Conservation (phyloP, 2,329 filamentous ascomycete species). For the Aspergillus ibericus region DNA sequence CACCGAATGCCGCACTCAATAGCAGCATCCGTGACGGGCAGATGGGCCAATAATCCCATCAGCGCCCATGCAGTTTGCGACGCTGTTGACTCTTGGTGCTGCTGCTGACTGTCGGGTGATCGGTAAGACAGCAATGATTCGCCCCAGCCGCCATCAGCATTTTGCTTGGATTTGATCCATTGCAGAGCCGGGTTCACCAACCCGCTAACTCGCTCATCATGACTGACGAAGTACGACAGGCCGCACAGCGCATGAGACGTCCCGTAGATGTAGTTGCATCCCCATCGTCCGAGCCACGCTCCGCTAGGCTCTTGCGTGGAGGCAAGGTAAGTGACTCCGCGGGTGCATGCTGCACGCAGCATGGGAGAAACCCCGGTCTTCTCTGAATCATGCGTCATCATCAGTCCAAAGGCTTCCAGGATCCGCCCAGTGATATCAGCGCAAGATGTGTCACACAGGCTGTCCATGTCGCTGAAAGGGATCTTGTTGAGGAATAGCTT, state of each 20-base stretch:
- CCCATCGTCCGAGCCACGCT: conserved; percentile 37
- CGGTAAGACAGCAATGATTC: conserved; percentile 27
- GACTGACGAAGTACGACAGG: conserved; percentile 20
- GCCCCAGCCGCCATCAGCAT: conserved; percentile 36
- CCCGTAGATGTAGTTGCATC: conserved; percentile 37
- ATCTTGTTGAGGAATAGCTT: conserved; percentile 35
- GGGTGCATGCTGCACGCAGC: conserved; percentile 10
- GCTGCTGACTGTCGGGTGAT: conserved; percentile 10
- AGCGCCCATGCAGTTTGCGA: conserved; percentile 38
- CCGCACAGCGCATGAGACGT: conserved; percentile 35
- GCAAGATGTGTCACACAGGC: conserved; percentile 34
- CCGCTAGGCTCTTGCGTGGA: conserved; percentile 27
- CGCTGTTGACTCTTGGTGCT: conserved; percentile 23
- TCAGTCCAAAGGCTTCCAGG: conserved; percentile 31
- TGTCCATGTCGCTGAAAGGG: conserved; percentile 40
- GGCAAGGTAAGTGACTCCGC: conserved; percentile 27
- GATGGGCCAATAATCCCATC: conserved; percentile 26
- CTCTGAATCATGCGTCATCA: conserved; percentile 11
- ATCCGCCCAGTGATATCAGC: conserved; percentile 37
- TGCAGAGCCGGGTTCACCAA: conserved; percentile 7
- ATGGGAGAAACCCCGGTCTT: not conserved
- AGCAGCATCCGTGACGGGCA: conserved; percentile 8
- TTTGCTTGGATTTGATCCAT: conserved; percentile 30
- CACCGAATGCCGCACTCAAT: conserved; percentile 19
- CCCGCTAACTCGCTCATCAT: not conserved